Percentiles rank a stretch among this genome's conserved stretches.
Conservation (phyloP, 108 stramenopile genomes). For the Nannochloropsis salina region DNA sequence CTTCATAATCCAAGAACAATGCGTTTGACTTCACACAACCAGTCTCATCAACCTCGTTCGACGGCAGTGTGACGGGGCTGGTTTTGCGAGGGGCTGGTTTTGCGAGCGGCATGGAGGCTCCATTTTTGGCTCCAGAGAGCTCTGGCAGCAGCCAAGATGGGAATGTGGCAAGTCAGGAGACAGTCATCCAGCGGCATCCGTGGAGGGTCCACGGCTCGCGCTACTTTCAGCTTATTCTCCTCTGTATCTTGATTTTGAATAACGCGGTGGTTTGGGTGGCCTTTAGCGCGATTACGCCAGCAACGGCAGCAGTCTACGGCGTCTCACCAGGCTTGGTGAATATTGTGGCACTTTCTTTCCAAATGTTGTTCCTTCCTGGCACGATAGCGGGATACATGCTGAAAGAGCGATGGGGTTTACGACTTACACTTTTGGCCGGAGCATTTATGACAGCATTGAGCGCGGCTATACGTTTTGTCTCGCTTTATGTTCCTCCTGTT, state of each 20-base stretch:
- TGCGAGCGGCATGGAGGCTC: neutral
- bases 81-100: too few species aligned
- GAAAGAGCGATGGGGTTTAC: neutral
- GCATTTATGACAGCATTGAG: neutral
- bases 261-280: conserved; percentile 24
- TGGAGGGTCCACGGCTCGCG: neutral
- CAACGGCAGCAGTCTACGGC: neutral
- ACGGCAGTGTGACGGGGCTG: too few species aligned
- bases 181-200: neutral
- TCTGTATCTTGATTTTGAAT: conserved; percentile 20
- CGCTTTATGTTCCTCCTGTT: neutral
- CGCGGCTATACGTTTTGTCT: neutral
- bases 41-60: too few species aligned
- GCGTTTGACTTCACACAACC: too few species aligned
- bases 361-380: neutral
- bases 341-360: neutral
- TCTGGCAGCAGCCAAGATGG: neutral
- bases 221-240: neutral
- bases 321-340: neutral
- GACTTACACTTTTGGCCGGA: neutral
- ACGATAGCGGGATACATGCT: neutral
- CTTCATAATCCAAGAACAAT: too few species aligned
- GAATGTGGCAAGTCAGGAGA: neutral
- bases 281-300: conserved; percentile 1
- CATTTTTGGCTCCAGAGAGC: neutral